Conservation (phyloP, 352 stramenopile genomes). For the Globisporangium heterothallicum region DNA sequence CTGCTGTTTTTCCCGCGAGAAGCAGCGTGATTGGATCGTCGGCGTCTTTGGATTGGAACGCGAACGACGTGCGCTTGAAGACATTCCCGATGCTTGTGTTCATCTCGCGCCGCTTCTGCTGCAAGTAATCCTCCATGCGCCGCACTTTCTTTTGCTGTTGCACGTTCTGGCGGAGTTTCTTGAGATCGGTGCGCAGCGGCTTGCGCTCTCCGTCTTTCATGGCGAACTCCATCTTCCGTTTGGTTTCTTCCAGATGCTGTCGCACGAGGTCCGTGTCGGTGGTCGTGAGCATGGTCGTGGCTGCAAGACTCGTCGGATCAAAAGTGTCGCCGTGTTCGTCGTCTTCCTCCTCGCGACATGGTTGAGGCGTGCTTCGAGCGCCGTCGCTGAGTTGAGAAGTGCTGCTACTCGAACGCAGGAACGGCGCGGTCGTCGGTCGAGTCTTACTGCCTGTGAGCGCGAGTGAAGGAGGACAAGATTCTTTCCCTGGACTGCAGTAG, state of each 20-base stretch:
- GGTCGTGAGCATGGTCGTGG: too few species aligned
- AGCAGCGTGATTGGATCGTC: constrained; percentile 7
- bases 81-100: constrained; percentile 66
- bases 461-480: not conserved
- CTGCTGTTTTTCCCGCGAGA: not conserved
- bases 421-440: constrained; percentile 5
- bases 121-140: constrained; percentile 64
- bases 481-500: constrained; percentile 13
- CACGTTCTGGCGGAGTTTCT: constrained; percentile 26
- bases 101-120: constrained; percentile 63
- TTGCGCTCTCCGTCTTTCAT: constrained; percentile 30
- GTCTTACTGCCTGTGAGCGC: not conserved
- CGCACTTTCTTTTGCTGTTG: constrained; percentile 41
- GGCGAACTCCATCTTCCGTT: constrained; percentile 39
- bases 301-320: not conserved
- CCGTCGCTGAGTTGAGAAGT: not conserved
- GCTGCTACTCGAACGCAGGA: not conserved
- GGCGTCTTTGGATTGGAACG: constrained; percentile 21
- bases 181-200: constrained; percentile 22
- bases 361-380: too few species aligned
- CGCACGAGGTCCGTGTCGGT: constrained; percentile 15
- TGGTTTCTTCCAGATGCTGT: constrained; percentile 39
- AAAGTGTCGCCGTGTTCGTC: constrained; percentile 2
- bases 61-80: constrained; percentile 59
- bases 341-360: not conserved